A percentile compares a stretch with the other conserved stretches of the same genome.
Conservation (phyloP, 306 rosid species). For the Trifolium pratense region DNA sequence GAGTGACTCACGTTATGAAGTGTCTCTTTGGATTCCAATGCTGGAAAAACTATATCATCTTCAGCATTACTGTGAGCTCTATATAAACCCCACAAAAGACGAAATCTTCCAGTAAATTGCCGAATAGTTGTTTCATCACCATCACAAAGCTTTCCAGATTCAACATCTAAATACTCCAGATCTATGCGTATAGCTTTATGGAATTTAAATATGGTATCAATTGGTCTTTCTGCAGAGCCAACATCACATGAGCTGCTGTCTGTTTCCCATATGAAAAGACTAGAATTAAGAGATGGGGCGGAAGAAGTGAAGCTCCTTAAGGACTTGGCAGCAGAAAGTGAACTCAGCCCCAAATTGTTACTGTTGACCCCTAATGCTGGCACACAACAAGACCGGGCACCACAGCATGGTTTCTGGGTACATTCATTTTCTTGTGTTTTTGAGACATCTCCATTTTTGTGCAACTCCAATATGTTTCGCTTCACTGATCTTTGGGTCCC, state of each 20-base stretch:
- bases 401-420: constrained; percentile 62
- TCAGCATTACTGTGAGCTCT: constrained; percentile 99
- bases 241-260: constrained; percentile 67
- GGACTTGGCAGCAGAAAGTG: constrained; percentile 80
- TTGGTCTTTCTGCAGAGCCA: constrained; percentile 85
- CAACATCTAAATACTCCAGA: constrained; percentile 94
- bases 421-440: constrained; percentile 49
- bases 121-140: constrained; percentile 76
- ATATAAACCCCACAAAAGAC: constrained; percentile 96
- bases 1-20: constrained; percentile 99
- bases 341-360: constrained; percentile 81
- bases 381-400: constrained; percentile 76
- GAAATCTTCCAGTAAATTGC: constrained; percentile 92
- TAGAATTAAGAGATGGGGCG: constrained; percentile 93
- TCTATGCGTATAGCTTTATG: constrained; percentile 98
- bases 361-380: constrained; percentile 93
- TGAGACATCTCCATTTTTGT: constrained; percentile 53
- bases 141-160: constrained; percentile 94
- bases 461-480: constrained; percentile 51
- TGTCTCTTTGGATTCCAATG: constrained; percentile 94
- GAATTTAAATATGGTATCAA: constrained; percentile 97
- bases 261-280: constrained; percentile 94
- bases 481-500: constrained; percentile 63
- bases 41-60: constrained; percentile 98
- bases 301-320: constrained; percentile 82